A percentile compares a stretch with the other conserved stretches of the same genome.
Conservation (phyloP, 208 protist genomes). For the Novymonas esmeraldas region DNA sequence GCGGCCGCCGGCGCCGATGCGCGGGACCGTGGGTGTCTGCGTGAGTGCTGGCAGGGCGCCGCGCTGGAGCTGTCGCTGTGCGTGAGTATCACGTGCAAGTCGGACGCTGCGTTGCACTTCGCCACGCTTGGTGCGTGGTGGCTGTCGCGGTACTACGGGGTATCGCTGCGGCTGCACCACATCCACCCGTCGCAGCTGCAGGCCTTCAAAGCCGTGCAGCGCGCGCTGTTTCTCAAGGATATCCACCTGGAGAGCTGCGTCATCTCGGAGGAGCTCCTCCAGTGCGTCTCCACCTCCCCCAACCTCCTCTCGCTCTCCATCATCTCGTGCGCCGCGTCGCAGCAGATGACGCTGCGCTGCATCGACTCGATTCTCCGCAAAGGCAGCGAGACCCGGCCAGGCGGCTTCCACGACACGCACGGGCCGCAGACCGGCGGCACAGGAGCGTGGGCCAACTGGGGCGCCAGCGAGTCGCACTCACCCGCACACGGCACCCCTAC, state of each 20-base stretch:
- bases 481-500: not conserved
- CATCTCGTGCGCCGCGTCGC: slow-evolving; percentile 47
- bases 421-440: too few relatives aligned
- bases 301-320: slow-evolving; percentile 60
- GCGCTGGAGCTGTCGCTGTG: slow-evolving; percentile 48
- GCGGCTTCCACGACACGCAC: slow-evolving; percentile 5
- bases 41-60: slow-evolving; percentile 32
- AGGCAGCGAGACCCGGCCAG: slow-evolving; percentile 13
- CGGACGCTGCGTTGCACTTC: slow-evolving; percentile 29
- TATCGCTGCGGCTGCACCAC: slow-evolving; percentile 63
- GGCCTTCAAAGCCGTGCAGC: slow-evolving; percentile 51
- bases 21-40: slow-evolving; percentile 16
- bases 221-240: slow-evolving; percentile 48
- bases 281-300: slow-evolving; percentile 61
- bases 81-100: slow-evolving; percentile 42
- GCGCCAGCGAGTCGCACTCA: too few relatives aligned
- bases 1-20: slow-evolving; percentile 4
- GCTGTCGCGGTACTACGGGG: slow-evolving; percentile 66
- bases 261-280: slow-evolving; percentile 61
- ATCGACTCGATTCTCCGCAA: slow-evolving; percentile 78
- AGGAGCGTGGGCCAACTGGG: too few relatives aligned
- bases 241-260: slow-evolving; percentile 49
- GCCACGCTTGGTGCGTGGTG: slow-evolving; percentile 59
- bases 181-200: slow-evolving; percentile 49
- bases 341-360: slow-evolving; percentile 52